Percentiles rank a stretch among this genome's conserved stretches.
These are phyloP conservation scores for Clarireedia monteithiana DNA, from an alignment of 2,329 filamentous ascomycete genomes.

Conservation along the genomic window DNA sequence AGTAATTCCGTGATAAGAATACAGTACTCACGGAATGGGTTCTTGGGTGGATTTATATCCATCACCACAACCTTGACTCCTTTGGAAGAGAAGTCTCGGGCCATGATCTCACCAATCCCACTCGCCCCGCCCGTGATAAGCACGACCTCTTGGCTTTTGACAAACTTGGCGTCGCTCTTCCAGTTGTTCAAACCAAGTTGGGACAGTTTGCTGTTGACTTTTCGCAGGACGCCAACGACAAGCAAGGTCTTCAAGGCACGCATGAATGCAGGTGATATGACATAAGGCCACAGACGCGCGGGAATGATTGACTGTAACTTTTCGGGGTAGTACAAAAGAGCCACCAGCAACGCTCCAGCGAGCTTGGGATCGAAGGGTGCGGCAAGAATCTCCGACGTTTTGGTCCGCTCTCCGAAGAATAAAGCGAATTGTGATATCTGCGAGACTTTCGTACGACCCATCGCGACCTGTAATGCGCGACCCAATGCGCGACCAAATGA, in stretches of 20 bases:
- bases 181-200: slow-evolving; percentile 41
- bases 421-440: not conserved
- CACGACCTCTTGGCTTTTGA: slow-evolving; percentile 61
- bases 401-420: not conserved
- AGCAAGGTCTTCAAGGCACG: slow-evolving; percentile 32
- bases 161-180: slow-evolving; percentile 42
- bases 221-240: slow-evolving; percentile 40
- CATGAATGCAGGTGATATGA: slow-evolving; percentile 17
- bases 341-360: slow-evolving; percentile 19
- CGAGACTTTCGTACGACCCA: too few species aligned
- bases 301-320: slow-evolving; percentile 19
- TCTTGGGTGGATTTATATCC: slow-evolving; percentile 52
- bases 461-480: too few species aligned
- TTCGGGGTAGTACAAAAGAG: slow-evolving; percentile 21
- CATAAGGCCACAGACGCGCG: slow-evolving; percentile 8
- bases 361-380: slow-evolving; percentile 12
- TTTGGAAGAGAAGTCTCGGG: slow-evolving; percentile 52
- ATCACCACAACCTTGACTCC: slow-evolving; percentile 63
- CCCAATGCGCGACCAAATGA: too few species aligned
- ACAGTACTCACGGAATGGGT: slow-evolving; percentile 14
- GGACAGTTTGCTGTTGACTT: slow-evolving; percentile 44
- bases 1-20: not conserved
- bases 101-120: slow-evolving; percentile 53
- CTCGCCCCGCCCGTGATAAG: slow-evolving; percentile 68
- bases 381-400: not conserved